These are phyloP conservation scores for Calonectria henricotiae DNA, from an alignment of 2,329 filamentous ascomycete species.

Conservation along the genomic window DNA sequence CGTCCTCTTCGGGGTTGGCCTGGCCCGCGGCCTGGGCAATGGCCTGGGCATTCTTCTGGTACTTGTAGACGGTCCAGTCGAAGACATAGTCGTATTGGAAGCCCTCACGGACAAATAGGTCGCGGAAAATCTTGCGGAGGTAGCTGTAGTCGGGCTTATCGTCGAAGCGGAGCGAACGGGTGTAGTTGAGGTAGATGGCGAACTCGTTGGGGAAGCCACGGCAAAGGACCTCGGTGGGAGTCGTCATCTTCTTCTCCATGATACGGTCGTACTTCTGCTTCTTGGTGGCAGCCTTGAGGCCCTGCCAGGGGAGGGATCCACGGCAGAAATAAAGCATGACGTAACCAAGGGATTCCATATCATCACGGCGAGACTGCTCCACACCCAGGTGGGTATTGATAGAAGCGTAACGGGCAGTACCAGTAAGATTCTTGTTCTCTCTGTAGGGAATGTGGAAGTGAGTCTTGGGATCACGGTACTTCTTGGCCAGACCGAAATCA, in stretches of 20 bases:
- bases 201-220: slow-evolving; percentile 84
- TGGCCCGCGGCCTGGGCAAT: slow-evolving; percentile 86
- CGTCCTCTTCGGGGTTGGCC: slow-evolving; percentile 80
- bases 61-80: slow-evolving; percentile 85
- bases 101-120: no score
- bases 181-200: slow-evolving; percentile 84
- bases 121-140: slow-evolving; percentile 70
- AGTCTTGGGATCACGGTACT: slow-evolving; percentile 31
- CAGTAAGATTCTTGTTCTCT: slow-evolving; percentile 29
- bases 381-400: slow-evolving; percentile 40
- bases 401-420: slow-evolving; percentile 44
- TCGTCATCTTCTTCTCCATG: slow-evolving; percentile 58
- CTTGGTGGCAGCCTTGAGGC: slow-evolving; percentile 80
- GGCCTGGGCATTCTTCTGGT: slow-evolving; percentile 98
- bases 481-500: slow-evolving; percentile 44
- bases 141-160: slow-evolving; percentile 85
- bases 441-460: slow-evolving; percentile 13
- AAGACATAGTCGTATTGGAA: no score
- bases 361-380: slow-evolving; percentile 82
- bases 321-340: slow-evolving; percentile 85
- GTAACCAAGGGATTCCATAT: slow-evolving; percentile 83
- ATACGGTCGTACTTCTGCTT: slow-evolving; percentile 73
- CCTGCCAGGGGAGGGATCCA: slow-evolving; percentile 82
- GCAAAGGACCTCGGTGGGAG: slow-evolving; percentile 80
- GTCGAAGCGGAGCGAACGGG: slow-evolving; percentile 80